Conservation (phyloP, 148 eudicot genomes). For the Arbutus unedo region DNA sequence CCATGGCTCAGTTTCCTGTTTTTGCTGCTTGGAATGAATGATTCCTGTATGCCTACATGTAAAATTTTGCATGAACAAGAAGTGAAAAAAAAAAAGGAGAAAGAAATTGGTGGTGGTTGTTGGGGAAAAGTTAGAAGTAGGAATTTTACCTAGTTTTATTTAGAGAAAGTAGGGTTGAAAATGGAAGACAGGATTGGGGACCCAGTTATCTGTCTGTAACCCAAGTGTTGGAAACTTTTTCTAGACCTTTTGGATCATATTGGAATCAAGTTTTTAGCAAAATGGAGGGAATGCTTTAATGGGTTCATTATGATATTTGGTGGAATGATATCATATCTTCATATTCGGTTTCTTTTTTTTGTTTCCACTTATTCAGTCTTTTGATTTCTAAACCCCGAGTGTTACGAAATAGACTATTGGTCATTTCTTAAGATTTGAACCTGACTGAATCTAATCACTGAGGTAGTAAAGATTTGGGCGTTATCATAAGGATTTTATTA, state of each 20-base stretch:
- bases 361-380: not conserved
- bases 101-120: conserved; percentile 18
- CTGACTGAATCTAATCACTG: too few species aligned
- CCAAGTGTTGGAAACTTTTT: conserved; percentile 41
- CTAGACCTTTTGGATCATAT: conserved; percentile 38
- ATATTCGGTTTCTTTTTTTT: not conserved
- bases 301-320: conserved; percentile 18
- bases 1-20: conserved; percentile 62
- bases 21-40: conserved; percentile 66
- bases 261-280: conserved; percentile 36
- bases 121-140: conserved; percentile 13
- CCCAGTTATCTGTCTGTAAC: conserved; percentile 14
- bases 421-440: too few species aligned
- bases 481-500: too few species aligned
- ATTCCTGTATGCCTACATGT: conserved; percentile 22
- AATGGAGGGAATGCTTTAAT: conserved; percentile 26
- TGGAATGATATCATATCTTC: not conserved
- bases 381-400: too few species aligned
- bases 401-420: too few species aligned
- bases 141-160: conserved; percentile 13
- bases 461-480: too few species aligned
- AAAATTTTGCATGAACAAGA: conserved; percentile 26
- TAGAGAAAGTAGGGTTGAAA: conserved; percentile 30
- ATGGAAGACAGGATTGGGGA: conserved; percentile 26
- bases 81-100: not conserved